Evolutionary conservation across 768 basidiomycete genomes (phyloP).

Genomic region (Crepidotus variabilis): DNA sequence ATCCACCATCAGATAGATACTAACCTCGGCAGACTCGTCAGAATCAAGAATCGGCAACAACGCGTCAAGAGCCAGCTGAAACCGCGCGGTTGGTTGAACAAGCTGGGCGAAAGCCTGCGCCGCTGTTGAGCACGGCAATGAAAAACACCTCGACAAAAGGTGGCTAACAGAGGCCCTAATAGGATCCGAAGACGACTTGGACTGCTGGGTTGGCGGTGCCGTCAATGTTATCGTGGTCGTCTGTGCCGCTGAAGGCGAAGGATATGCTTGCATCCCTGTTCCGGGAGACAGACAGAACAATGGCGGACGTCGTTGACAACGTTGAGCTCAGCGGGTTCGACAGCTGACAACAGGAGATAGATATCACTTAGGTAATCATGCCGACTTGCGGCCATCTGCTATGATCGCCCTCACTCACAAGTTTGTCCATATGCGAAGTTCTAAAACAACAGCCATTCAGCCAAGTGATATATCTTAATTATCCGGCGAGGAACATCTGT

Average conservation of each 20-base stretch:
- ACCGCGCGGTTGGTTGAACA: constrained; percentile 71
- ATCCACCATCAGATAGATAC: constrained; percentile 18
- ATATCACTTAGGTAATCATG: background rate
- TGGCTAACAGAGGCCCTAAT: constrained; percentile 63
- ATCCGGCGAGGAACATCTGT: no score
- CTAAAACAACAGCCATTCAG: no score
- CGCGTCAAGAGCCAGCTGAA: constrained; percentile 82
- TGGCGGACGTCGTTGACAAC: constrained; percentile 11
- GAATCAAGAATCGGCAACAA: constrained; percentile 68
- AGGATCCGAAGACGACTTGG: constrained; percentile 31
- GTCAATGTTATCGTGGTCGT: constrained; percentile 16
- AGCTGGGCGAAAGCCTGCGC: constrained; percentile 73
- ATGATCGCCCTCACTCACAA: no score
- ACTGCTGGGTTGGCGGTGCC: constrained; percentile 13
- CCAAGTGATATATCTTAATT: no score
- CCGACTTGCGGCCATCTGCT: background rate
- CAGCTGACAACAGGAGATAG: background rate
- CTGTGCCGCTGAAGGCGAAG: constrained; percentile 17
- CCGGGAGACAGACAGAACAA: constrained; percentile 5
- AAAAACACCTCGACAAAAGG: constrained; percentile 61
- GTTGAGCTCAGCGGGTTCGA: constrained; percentile 2
- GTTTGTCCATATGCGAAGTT: no score
- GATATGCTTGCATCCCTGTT: constrained; percentile 10
- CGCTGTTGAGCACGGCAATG: constrained; percentile 73
- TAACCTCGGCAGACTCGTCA: constrained; percentile 50